These are phyloP conservation scores for Colletotrichum cordylinicola DNA, from an alignment of 2,329 filamentous ascomycete genomes.

Conservation along the genomic window DNA sequence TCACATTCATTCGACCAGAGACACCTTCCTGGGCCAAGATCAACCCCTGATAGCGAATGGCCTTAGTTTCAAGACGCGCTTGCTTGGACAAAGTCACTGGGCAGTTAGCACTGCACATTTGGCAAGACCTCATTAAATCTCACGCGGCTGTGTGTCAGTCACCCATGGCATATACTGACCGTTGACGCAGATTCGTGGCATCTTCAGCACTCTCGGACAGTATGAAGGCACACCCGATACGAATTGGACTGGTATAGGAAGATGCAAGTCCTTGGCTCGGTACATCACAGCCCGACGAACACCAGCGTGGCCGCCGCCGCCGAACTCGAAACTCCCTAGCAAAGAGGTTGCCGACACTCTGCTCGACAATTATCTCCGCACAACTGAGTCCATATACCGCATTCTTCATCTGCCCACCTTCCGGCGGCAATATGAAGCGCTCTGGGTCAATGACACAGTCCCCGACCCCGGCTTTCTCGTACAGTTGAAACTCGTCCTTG, in stretches of 20 bases:
- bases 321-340: slow-evolving; percentile 50
- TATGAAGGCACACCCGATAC: slow-evolving; percentile 37
- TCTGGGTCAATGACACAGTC: slow-evolving; percentile 45
- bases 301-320: slow-evolving; percentile 52
- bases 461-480: slow-evolving; percentile 53
- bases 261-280: slow-evolving; percentile 58
- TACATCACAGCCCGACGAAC: slow-evolving; percentile 55
- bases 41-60: not conserved
- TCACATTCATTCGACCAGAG: slow-evolving; percentile 33
- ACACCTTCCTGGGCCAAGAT: not conserved
- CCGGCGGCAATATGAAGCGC: slow-evolving; percentile 49
- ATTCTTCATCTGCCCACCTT: slow-evolving; percentile 60
- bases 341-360: slow-evolving; percentile 51
- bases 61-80: slow-evolving; percentile 59
- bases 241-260: slow-evolving; percentile 42
- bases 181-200: slow-evolving; percentile 41
- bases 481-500: slow-evolving; percentile 63
- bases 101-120: slow-evolving; percentile 16
- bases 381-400: slow-evolving; percentile 52
- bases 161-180: not conserved
- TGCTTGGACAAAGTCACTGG: slow-evolving; percentile 65
- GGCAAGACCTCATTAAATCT: not conserved
- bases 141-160: not conserved
- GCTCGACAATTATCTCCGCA: slow-evolving; percentile 53
- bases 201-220: slow-evolving; percentile 48